A percentile compares a stretch with the other conserved stretches of the same genome.
Conservation (phyloP, 2,329 filamentous ascomycete genomes). For the Microsporum canis region DNA sequence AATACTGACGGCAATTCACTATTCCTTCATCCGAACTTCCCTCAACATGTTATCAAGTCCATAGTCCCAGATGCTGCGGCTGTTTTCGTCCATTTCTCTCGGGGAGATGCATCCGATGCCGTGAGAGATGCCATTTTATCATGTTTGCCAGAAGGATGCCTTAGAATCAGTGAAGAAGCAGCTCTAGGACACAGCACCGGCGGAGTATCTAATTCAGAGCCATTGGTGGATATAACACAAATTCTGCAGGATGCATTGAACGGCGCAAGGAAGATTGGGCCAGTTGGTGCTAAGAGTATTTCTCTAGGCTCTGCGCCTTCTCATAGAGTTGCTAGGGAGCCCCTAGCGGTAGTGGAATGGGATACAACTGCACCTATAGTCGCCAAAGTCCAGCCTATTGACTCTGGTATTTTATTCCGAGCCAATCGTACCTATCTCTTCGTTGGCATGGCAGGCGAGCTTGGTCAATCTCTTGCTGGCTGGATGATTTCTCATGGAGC, state of each 20-base stretch:
- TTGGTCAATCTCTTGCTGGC: conserved; percentile 22
- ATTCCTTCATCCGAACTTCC: neutral
- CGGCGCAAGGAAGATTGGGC: no score
- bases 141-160: neutral
- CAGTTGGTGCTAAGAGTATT: neutral
- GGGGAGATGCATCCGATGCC: neutral
- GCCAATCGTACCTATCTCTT: conserved; percentile 24
- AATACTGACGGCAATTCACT: neutral
- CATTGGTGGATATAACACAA: neutral
- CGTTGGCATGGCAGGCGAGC: conserved; percentile 21
- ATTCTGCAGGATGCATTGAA: neutral
- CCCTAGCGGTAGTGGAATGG: neutral
- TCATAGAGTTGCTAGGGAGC: neutral
- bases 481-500: conserved; percentile 26
- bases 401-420: neutral
- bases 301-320: neutral
- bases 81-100: neutral
- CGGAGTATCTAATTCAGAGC: neutral
- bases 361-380: neutral
- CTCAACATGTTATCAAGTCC: neutral
- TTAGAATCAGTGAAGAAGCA: neutral
- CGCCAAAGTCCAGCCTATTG: neutral
- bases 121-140: neutral
- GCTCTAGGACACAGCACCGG: neutral
- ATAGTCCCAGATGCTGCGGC: neutral